phyloP scores from a whole-genome alignment of 805 yeast genomes.

The Pichia insulana region DNA sequence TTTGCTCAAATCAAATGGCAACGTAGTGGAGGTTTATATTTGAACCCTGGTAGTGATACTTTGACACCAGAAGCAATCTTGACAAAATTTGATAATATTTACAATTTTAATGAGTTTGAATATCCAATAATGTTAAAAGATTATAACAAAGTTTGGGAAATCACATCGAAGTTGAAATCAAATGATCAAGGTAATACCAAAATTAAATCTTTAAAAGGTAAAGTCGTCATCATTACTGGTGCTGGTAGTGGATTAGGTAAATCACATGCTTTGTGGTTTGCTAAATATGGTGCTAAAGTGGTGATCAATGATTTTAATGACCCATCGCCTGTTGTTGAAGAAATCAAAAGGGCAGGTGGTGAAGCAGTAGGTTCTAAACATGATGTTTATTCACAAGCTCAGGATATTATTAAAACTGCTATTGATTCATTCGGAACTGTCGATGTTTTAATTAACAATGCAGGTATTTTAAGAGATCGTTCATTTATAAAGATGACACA shows the following conservation, averaged over 20 bases:
- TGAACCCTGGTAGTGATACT: constrained; percentile 58
- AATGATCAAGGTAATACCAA: constrained; percentile 43
- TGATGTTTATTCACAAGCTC: constrained; percentile 72
- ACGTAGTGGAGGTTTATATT: constrained; percentile 76
- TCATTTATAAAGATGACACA: constrained; percentile 80
- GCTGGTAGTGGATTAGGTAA: constrained; percentile 93
- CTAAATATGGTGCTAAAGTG: constrained; percentile 88
- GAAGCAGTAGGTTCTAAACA: constrained; percentile 76
- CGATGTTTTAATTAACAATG: constrained; percentile 83
- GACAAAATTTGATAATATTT: constrained; percentile 52
- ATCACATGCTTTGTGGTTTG: constrained; percentile 78
- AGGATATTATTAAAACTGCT: constrained; percentile 69
- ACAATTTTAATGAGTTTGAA: constrained; percentile 51
- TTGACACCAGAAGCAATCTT: constrained; percentile 84
- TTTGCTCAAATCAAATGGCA: constrained; percentile 93
- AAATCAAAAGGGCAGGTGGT: constrained; percentile 58
- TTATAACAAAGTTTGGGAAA: constrained; percentile 51
- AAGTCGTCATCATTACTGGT: constrained; percentile 89
- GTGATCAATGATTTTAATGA: constrained; percentile 85
- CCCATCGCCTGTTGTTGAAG: constrained; percentile 65
- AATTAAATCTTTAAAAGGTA: constrained; percentile 58
- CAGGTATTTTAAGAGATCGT: constrained; percentile 88
- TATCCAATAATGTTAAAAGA: constrained; percentile 71
- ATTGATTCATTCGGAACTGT: constrained; percentile 69
- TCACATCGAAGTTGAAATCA: constrained; percentile 44